Conservation (phyloP, 352 stramenopile species). For the Elongisporangium prolatum region DNA sequence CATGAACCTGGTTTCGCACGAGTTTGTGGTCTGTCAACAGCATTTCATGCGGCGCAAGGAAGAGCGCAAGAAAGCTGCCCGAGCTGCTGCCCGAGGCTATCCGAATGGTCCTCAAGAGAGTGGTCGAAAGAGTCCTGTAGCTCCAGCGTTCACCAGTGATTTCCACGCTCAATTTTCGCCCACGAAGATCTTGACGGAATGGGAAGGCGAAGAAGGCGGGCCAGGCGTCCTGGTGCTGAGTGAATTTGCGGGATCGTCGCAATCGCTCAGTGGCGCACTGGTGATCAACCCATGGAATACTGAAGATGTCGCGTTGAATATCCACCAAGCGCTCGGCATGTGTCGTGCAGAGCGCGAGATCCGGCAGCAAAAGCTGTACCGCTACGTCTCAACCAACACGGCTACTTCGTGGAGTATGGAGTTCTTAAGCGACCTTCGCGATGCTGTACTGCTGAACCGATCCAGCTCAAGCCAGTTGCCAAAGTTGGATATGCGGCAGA, state of each 20-base stretch:
- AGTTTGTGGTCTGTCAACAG: constrained; percentile 88
- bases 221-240: constrained; percentile 85
- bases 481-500: constrained; percentile 49
- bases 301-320: constrained; percentile 74
- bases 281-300: constrained; percentile 88
- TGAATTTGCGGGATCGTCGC: constrained; percentile 86
- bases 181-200: constrained; percentile 60
- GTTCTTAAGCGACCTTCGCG: constrained; percentile 69
- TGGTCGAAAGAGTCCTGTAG: constrained; percentile 3
- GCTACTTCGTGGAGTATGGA: constrained; percentile 77
- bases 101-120: neutral
- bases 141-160: constrained; percentile 7
- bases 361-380: constrained; percentile 87
- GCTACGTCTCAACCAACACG: constrained; percentile 86
- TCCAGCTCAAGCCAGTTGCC: constrained; percentile 43
- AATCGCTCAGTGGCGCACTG: constrained; percentile 83
- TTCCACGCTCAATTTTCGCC: constrained; percentile 16
- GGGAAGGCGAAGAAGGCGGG: constrained; percentile 73
- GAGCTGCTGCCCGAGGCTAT: constrained; percentile 12
- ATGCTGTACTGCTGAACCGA: constrained; percentile 58
- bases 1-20: constrained; percentile 89
- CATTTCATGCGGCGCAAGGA: constrained; percentile 80
- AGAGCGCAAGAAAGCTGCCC: constrained; percentile 46
- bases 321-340: constrained; percentile 84
- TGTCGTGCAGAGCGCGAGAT: constrained; percentile 79